These are phyloP conservation scores for Luffa aegyptiaca DNA, from an alignment of 306 rosid species.

Conservation along the genomic window DNA sequence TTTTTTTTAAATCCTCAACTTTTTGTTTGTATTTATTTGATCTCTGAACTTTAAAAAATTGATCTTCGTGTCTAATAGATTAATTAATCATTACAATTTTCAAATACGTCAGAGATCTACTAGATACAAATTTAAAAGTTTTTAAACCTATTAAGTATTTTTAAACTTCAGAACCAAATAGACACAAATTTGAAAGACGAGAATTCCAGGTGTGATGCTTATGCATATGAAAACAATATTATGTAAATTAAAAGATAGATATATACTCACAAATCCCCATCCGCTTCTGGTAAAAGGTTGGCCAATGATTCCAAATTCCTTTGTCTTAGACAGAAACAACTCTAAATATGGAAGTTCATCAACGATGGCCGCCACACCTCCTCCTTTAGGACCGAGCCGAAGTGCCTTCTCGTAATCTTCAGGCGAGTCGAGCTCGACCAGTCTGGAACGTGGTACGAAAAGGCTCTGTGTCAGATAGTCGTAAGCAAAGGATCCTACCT, in stretches of 20 bases:
- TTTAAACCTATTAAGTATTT: too few relatives aligned
- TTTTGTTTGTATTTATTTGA: too few relatives aligned
- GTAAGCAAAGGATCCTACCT: constrained; percentile 84
- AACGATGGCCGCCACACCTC: constrained; percentile 91
- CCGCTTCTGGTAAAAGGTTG: constrained; percentile 71
- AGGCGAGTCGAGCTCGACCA: constrained; percentile 50
- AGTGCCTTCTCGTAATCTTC: constrained; percentile 68
- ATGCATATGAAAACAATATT: not conserved
- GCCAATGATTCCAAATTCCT: constrained; percentile 73
- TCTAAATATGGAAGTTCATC: constrained; percentile 87
- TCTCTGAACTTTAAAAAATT: too few relatives aligned
- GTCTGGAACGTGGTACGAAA: constrained; percentile 49
- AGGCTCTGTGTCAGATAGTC: constrained; percentile 65
- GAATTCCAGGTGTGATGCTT: too few relatives aligned
- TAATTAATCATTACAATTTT: too few relatives aligned
- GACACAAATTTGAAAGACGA: too few relatives aligned
- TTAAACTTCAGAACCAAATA: too few relatives aligned
- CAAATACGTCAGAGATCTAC: too few relatives aligned
- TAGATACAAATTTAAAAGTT: too few relatives aligned
- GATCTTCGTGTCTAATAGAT: too few relatives aligned
- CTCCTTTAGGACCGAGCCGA: constrained; percentile 46
- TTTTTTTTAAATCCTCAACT: too few relatives aligned
- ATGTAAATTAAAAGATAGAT: not conserved
- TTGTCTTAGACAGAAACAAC: constrained; percentile 56
- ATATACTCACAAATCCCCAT: constrained; percentile 94